phyloP scores from a whole-genome alignment of 805 yeast genomes.

The Wickerhamiella galacta region DNA sequence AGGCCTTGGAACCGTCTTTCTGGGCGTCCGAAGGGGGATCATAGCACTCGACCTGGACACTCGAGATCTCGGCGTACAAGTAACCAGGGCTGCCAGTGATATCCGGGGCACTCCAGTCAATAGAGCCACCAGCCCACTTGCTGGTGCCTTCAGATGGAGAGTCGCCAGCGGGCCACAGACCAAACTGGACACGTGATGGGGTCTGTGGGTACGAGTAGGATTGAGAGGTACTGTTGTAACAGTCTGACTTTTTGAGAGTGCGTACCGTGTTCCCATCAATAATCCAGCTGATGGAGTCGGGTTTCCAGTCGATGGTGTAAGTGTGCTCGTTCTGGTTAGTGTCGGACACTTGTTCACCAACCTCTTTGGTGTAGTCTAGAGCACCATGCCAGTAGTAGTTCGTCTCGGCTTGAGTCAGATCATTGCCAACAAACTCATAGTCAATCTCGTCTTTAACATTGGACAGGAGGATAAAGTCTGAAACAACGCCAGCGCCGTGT shows the following conservation, averaged over 20 bases:
- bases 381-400: conserved; percentile 69
- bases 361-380: conserved; percentile 47
- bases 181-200: conserved; percentile 68
- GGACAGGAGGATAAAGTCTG: conserved; percentile 68
- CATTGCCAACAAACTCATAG: conserved; percentile 69
- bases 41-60: conserved; percentile 49
- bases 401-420: conserved; percentile 49
- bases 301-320: conserved; percentile 69
- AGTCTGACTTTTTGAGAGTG: conserved; percentile 38
- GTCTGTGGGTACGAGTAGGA: conserved; percentile 74
- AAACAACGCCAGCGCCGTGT: conserved; percentile 60
- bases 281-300: conserved; percentile 52
- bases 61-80: conserved; percentile 48
- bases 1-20: conserved; percentile 32
- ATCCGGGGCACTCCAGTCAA: conserved; percentile 70
- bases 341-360: conserved; percentile 26
- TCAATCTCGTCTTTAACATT: conserved; percentile 85
- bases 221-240: conserved; percentile 41
- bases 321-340: conserved; percentile 58
- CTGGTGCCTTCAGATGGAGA: conserved; percentile 46
- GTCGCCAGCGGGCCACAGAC: conserved; percentile 40
- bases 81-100: conserved; percentile 56
- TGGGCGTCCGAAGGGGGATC: conserved; percentile 46
- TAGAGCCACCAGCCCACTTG: conserved; percentile 74
- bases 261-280: conserved; percentile 55